Percentiles rank a stretch among this genome's conserved stretches.
These are phyloP conservation scores for Diaporthe velutina DNA, from an alignment of 2,329 filamentous ascomycete species.

Conservation along the genomic window DNA sequence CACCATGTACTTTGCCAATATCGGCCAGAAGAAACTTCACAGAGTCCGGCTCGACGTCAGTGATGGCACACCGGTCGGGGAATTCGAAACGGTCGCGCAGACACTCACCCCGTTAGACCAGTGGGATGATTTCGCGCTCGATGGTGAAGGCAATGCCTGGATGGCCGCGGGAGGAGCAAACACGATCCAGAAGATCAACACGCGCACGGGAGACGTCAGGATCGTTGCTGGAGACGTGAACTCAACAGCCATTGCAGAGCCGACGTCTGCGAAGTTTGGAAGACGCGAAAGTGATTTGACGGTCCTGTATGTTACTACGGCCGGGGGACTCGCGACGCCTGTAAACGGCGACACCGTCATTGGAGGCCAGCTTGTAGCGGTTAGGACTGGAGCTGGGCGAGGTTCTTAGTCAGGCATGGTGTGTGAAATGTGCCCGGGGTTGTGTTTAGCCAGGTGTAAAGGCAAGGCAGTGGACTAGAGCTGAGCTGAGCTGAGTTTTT, in stretches of 20 bases:
- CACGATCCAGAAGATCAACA: conserved; percentile 39
- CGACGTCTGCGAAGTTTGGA: conserved; percentile 38
- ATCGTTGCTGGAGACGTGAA: conserved; percentile 42
- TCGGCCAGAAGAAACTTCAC: conserved; percentile 42
- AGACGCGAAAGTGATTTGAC: conserved; percentile 32
- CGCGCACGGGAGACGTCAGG: conserved; percentile 34
- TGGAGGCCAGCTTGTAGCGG: conserved; percentile 38
- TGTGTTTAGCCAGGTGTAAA: not conserved
- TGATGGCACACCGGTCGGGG: conserved; percentile 39
- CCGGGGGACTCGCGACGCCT: conserved; percentile 33
- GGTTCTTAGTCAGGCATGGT: not conserved
- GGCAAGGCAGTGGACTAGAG: not conserved
- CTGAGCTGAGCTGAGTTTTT: conserved; percentile 3
- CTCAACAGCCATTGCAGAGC: conserved; percentile 39
- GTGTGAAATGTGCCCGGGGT: not conserved
- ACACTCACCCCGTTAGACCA: conserved; percentile 29
- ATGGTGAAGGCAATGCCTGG: conserved; percentile 42
- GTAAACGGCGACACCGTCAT: conserved; percentile 37
- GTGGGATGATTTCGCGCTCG: conserved; percentile 44
- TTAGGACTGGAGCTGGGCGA: conserved; percentile 22
- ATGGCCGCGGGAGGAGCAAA: conserved; percentile 42
- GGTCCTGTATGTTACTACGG: conserved; percentile 39
- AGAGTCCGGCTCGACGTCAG: conserved; percentile 40
- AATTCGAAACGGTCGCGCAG: conserved; percentile 37
- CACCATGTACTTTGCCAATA: conserved; percentile 47